Conservation (phyloP, 1,139 yeast genomes). For the Spencermartinsiella ligniputridi region DNA sequence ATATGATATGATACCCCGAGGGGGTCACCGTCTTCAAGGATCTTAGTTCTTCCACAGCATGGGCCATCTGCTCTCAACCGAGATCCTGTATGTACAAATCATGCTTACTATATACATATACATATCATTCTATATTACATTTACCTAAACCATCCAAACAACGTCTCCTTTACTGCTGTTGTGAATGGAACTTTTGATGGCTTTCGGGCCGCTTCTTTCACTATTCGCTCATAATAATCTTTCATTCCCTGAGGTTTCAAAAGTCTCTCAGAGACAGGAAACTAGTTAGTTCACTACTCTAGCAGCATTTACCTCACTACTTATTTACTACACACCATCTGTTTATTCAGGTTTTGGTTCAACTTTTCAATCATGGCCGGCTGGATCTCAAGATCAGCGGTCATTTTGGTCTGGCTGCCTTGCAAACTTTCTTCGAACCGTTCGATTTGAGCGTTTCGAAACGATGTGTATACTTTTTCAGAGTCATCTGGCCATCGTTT, state of each 20-base stretch:
- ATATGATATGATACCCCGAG: too few species aligned
- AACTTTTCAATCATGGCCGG: constrained; percentile 26
- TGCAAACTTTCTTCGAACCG: constrained; percentile 24
- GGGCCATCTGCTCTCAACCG: too few species aligned
- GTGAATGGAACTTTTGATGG: constrained; percentile 57
- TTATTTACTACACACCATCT: constrained; percentile 17
- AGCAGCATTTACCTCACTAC: neutral
- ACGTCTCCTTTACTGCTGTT: constrained; percentile 29
- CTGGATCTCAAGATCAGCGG: constrained; percentile 27
- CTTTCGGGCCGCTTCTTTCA: constrained; percentile 71
- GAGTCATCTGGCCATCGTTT: constrained; percentile 29
- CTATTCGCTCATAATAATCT: constrained; percentile 63
- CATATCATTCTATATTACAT: constrained; percentile 4
- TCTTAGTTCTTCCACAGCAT: too few species aligned
- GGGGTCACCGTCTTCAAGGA: too few species aligned
- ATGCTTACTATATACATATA: constrained; percentile 6
- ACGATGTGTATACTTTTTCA: constrained; percentile 30
- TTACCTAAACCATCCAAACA: constrained; percentile 34
- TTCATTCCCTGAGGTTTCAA: constrained; percentile 81
- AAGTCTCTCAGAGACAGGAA: constrained; percentile 48
- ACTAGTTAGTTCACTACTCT: constrained; percentile 15
- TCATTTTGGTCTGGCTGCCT: constrained; percentile 21
- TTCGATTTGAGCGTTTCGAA: constrained; percentile 28
- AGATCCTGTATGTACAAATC: constrained; percentile 7
- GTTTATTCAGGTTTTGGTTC: constrained; percentile 20